A percentile compares a stretch with the other conserved stretches of the same genome.
phyloP scores from a whole-genome alignment of 495 filamentous ascomycete genomes.

The Aspergillus cavernicola region DNA sequence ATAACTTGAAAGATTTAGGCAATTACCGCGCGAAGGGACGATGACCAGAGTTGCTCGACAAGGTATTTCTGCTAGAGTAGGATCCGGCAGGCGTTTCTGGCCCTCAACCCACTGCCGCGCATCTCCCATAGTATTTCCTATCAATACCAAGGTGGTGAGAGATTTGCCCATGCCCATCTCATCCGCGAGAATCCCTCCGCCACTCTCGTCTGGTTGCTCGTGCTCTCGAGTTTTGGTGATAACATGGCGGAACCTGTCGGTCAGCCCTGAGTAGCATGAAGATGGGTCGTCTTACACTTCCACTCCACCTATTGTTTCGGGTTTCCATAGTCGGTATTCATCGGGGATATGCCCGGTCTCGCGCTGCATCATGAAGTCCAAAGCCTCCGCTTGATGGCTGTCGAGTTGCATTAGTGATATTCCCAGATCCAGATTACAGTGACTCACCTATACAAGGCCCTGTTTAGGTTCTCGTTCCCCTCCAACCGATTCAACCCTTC shows the following conservation, averaged over 20 bases:
- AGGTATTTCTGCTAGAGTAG: not conserved
- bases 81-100: not conserved
- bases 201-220: not conserved
- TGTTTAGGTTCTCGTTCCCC: not conserved
- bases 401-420: not conserved
- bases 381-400: slow-evolving; percentile 7
- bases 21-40: slow-evolving; percentile 1
- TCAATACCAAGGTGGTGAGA: not conserved
- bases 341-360: slow-evolving; percentile 2
- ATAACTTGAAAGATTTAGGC: not conserved
- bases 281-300: not conserved
- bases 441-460: slow-evolving; percentile 2
- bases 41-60: slow-evolving; percentile 4
- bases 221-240: not conserved
- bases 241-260: not conserved
- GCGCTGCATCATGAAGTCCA: slow-evolving; percentile 3
- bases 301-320: not conserved
- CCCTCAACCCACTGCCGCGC: not conserved
- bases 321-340: slow-evolving; percentile 1
- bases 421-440: not conserved
- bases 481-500: not conserved
- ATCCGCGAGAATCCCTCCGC: slow-evolving; percentile 2
- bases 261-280: not conserved
- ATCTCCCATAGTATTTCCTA: not conserved
- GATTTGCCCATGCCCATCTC: slow-evolving; percentile 11